phyloP scores from a whole-genome alignment of 805 yeast species.

The Zygosaccharomyces gambellarensis region DNA sequence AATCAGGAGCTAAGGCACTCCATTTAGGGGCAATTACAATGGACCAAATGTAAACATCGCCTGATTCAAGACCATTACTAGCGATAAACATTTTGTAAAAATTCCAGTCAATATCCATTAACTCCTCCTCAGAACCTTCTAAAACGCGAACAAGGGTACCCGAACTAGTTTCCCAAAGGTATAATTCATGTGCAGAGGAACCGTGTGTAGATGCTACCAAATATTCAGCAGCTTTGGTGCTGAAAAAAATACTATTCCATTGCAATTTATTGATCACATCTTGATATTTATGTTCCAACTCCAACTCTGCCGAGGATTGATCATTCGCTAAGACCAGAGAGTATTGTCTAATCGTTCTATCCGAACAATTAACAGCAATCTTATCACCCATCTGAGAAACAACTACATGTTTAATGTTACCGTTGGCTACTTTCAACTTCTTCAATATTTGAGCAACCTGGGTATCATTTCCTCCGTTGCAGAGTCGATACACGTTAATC shows the following conservation, averaged over 20 bases:
- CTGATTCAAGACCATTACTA: conserved; percentile 82
- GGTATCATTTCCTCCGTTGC: not conserved
- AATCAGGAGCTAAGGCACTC: conserved; percentile 96
- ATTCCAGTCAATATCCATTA: conserved; percentile 86
- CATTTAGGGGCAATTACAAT: conserved; percentile 82
- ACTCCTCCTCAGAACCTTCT: conserved; percentile 83
- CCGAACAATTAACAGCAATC: conserved; percentile 72
- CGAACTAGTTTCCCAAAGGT: conserved; percentile 86
- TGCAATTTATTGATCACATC: conserved; percentile 84
- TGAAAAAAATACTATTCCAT: conserved; percentile 79
- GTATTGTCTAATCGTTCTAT: conserved; percentile 63
- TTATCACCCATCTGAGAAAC: conserved; percentile 56
- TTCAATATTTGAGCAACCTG: conserved; percentile 36
- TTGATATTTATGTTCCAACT: conserved; percentile 75
- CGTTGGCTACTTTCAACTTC: conserved; percentile 53
- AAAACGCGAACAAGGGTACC: conserved; percentile 85
- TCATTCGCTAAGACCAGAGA: conserved; percentile 11
- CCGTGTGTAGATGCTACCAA: conserved; percentile 87
- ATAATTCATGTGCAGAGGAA: conserved; percentile 74
- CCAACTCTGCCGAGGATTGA: conserved; percentile 43
- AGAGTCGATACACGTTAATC: conserved; percentile 46
- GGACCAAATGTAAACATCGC: conserved; percentile 78
- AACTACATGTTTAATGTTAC: conserved; percentile 66
- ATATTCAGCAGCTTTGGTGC: conserved; percentile 70
- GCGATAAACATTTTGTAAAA: conserved; percentile 65